Evolutionary conservation across 306 rosid genomes (phyloP).

Genomic region (Citrullus amarus): DNA sequence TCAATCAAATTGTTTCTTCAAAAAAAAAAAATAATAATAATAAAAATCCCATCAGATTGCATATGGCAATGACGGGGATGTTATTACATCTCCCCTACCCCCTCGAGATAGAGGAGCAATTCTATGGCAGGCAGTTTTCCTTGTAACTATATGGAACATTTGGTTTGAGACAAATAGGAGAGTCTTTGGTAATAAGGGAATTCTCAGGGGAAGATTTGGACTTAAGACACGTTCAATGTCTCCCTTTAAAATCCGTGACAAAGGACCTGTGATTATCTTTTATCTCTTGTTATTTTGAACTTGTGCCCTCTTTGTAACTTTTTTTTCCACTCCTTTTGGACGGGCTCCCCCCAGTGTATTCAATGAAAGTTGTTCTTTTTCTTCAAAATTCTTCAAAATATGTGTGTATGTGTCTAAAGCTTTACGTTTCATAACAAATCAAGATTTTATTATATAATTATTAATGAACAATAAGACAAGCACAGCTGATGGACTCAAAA

Average conservation of each 20-base stretch:
- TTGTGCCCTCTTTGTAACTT: not conserved
- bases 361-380: not conserved
- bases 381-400: not conserved
- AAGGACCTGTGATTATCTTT: not conserved
- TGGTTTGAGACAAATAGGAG: not conserved
- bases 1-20: too few species aligned
- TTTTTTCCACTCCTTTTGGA: not conserved
- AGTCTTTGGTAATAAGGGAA: not conserved
- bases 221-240: not conserved
- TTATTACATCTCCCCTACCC: not conserved
- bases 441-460: not conserved
- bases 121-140: not conserved
- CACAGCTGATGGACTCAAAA: not conserved
- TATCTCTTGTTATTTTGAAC: not conserved
- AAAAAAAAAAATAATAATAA: too few species aligned
- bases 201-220: not conserved
- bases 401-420: too few species aligned
- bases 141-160: not conserved
- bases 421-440: not conserved
- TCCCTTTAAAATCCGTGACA: not conserved
- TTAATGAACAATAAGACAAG: not conserved
- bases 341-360: not conserved
- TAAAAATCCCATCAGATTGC: not conserved
- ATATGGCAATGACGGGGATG: not conserved
- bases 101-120: not conserved